Evolutionary conservation across 345 rosid genomes (phyloP).

Genomic region (Pelargonium nanum): DNA sequence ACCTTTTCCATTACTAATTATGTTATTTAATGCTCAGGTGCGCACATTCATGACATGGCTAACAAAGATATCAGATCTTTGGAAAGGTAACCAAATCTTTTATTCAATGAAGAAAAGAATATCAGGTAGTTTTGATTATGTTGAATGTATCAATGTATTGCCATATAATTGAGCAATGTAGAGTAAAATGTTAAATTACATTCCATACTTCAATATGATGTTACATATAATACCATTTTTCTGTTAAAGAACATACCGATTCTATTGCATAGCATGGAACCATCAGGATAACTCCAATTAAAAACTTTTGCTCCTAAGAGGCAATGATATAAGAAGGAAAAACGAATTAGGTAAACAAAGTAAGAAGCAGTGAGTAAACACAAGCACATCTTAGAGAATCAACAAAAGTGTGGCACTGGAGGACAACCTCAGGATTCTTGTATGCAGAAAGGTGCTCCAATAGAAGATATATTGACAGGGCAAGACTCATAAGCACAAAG

Average conservation of each 20-base stretch:
- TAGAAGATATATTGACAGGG: slow-evolving; percentile 68
- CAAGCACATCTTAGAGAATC: neutral
- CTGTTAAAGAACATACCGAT: slow-evolving; percentile 48
- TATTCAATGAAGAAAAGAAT: neutral
- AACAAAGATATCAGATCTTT: neutral
- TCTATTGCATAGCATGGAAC: slow-evolving; percentile 93
- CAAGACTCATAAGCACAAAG: slow-evolving; percentile 45
- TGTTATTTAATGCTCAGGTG: neutral
- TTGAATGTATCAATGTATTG: neutral
- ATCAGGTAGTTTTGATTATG: neutral
- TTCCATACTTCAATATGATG: neutral
- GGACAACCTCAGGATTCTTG: slow-evolving; percentile 86
- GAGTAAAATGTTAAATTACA: neutral
- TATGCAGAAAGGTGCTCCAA: slow-evolving; percentile 91
- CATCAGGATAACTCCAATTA: slow-evolving; percentile 95
- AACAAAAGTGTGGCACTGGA: slow-evolving; percentile 1
- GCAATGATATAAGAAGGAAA: slow-evolving; percentile 2
- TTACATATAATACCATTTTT: neutral
- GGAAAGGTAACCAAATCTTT: neutral
- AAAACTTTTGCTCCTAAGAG: slow-evolving; percentile 89
- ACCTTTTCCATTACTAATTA: neutral
- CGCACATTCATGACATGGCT: neutral
- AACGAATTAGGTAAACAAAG: neutral
- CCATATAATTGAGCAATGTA: neutral
- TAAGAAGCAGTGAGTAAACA: neutral